Conservation (phyloP, 129 eudicot genomes). For the Arctium lappa region DNA sequence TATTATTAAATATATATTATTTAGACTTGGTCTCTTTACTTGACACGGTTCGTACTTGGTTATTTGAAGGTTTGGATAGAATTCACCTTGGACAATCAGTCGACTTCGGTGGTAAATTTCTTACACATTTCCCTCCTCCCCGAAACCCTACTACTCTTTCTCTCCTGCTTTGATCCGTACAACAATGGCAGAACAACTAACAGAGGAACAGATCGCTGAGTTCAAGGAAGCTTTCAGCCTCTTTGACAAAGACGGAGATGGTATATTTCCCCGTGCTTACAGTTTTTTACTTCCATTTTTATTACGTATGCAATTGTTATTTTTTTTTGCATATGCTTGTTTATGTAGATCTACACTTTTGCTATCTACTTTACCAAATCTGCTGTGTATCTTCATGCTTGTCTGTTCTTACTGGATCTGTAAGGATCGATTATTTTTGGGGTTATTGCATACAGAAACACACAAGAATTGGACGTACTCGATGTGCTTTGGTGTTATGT, state of each 20-base stretch:
- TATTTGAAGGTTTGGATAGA: no score
- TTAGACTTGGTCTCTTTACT: no score
- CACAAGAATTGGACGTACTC: neutral
- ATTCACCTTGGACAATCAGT: no score
- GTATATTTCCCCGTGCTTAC: neutral
- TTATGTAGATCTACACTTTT: neutral
- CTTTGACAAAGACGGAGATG: constrained; percentile 40
- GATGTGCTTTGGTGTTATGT: neutral
- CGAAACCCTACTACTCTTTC: constrained; percentile 2
- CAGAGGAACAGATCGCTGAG: constrained; percentile 39
- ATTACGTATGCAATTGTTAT: neutral
- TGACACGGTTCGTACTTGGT: no score
- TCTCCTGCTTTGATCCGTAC: no score
- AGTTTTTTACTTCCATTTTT: neutral
- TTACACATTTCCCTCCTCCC: neutral
- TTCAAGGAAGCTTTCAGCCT: constrained; percentile 43
- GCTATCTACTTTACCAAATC: neutral
- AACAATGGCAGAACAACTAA: constrained; percentile 36
- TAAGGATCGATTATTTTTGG: neutral
- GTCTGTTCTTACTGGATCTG: constrained; percentile 4
- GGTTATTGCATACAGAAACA: neutral
- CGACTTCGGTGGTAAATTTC: neutral
- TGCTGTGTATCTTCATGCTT: neutral
- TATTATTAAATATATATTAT: no score
- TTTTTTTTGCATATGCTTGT: neutral